Conservation (phyloP, 495 filamentous ascomycete genomes). For the Lasiosphaeriaceae sp. region DNA sequence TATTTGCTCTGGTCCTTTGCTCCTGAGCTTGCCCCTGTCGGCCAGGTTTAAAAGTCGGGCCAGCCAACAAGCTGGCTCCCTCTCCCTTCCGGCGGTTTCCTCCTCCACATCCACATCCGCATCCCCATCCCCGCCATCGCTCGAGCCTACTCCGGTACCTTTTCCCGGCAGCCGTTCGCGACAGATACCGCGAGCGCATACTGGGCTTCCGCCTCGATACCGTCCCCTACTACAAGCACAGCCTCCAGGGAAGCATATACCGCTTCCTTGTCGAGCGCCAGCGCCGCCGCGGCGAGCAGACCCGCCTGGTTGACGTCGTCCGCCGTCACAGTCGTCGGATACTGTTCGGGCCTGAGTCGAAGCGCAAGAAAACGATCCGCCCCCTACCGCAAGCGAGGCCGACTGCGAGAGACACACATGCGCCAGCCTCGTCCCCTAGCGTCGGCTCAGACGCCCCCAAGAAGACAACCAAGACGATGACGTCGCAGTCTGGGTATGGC, state of each 20-base stretch:
- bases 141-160: slow-evolving; percentile 53
- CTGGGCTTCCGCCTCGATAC: slow-evolving; percentile 67
- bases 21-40: neutral
- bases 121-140: slow-evolving; percentile 20
- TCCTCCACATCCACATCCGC: slow-evolving; percentile 6
- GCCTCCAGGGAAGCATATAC: slow-evolving; percentile 71
- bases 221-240: slow-evolving; percentile 64
- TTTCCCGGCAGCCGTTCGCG: slow-evolving; percentile 52
- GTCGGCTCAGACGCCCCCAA: neutral
- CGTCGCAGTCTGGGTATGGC: slow-evolving; percentile 23
- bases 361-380: neutral
- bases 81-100: slow-evolving; percentile 19
- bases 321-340: slow-evolving; percentile 39
- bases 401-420: neutral
- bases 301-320: slow-evolving; percentile 49
- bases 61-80: slow-evolving; percentile 21
- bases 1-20: neutral
- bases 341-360: neutral
- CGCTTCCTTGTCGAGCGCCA: slow-evolving; percentile 64
- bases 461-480: slow-evolving; percentile 18
- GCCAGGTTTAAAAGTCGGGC: neutral
- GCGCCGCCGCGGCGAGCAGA: slow-evolving; percentile 45
- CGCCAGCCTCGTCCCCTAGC: neutral
- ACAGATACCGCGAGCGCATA: slow-evolving; percentile 58
- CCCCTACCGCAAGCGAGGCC: neutral